phyloP scores from a whole-genome alignment of 2,329 filamentous ascomycete genomes.

The Claviceps citrina region DNA sequence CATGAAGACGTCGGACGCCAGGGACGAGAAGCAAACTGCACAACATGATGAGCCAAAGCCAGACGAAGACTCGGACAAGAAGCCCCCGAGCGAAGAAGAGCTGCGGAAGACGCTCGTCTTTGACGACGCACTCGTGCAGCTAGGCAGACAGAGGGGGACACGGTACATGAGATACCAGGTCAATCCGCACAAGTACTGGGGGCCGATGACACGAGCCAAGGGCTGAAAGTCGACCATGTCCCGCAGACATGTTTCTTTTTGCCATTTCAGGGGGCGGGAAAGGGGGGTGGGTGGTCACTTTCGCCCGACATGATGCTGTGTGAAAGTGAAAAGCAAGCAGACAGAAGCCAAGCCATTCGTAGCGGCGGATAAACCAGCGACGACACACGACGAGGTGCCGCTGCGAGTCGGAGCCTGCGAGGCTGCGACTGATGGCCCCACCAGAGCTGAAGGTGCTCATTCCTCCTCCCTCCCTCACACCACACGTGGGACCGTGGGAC shows the following conservation, averaged over 20 bases:
- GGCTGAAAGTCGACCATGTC: no score
- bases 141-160: slow-evolving; percentile 54
- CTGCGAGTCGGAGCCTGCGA: no score
- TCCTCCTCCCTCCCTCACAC: no score
- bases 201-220: slow-evolving; percentile 53
- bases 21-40: slow-evolving; percentile 8
- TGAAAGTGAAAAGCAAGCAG: no score
- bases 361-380: no score
- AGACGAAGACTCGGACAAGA: slow-evolving; percentile 10
- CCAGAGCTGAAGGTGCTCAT: neutral
- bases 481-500: no score
- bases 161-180: slow-evolving; percentile 74
- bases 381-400: no score
- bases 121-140: slow-evolving; percentile 58
- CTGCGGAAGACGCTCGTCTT: slow-evolving; percentile 51
- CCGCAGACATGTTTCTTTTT: no score
- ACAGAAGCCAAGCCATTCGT: no score
- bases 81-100: slow-evolving; percentile 16
- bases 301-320: no score
- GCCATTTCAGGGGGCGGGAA: no score
- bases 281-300: no score
- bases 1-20: slow-evolving; percentile 27
- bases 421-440: neutral
- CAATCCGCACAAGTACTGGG: slow-evolving; percentile 89
- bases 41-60: slow-evolving; percentile 10